Evolutionary conservation across 257 asterid genomes (phyloP), one percentile per base, ranked within the genome.

Genomic region (Nicotiana attenuata): DNA sequence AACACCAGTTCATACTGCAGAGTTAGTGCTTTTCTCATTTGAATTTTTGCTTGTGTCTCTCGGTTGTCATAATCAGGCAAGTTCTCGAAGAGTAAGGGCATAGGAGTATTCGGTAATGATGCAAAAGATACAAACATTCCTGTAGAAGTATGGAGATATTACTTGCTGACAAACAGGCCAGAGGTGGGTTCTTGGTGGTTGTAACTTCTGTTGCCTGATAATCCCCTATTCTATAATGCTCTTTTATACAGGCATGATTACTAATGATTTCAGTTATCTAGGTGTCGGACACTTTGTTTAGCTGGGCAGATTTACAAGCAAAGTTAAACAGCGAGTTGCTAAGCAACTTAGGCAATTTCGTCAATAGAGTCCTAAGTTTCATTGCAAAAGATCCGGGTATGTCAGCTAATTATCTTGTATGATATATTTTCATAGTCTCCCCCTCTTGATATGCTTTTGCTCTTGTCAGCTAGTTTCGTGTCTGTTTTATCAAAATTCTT

Each of bases 101-200:
- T 93, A 16, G 99, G 99, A 78, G 98, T 95, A 67, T 95, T 95
- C 86, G 99, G 99, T 53, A 93, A 93, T 88, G 99, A 95, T 90
- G 98, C 85, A 26, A 91, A 95, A 83, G 94, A 88, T 79, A 89
- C 99, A 66, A 86, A 81, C 76, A 93, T 93, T 73, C 99, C 98
- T 52, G 98, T 92, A 66, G 99, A 93, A 88, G 99, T 92, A 45
- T 95, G 99, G 99, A 88, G 99, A 90, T 95, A 95, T 86, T 95
- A 95, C 88, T 87, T 95, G 85, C 91, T 95, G 81, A 89, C 96
- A 22, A 92, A 92, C 81, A 90, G 99, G 85, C 99, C 98, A 71
- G 99, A 95, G 95, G 99, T 92, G 84, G 50, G 90, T 80, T 41
- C 80, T 80, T 78, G 57, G 57, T 55, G 17, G 56, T 69, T 75